These are phyloP conservation scores for Crithidia thermophila DNA, from an alignment of 208 protist genomes.

Conservation along the genomic window DNA sequence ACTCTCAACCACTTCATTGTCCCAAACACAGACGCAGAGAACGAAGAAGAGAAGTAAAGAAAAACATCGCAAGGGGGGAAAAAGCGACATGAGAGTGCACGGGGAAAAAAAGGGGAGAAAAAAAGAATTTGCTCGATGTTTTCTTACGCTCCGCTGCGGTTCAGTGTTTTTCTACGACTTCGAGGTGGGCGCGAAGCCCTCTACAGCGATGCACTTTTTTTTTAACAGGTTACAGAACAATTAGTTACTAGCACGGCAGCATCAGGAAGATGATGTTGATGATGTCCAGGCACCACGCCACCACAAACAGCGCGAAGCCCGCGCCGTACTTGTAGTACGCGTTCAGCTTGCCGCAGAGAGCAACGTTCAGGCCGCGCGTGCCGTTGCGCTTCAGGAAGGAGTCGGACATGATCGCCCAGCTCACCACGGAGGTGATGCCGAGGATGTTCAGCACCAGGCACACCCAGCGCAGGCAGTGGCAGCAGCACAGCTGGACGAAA, in stretches of 20 bases:
- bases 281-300: constrained; percentile 44
- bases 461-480: constrained; percentile 31
- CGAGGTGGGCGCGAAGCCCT: too few species aligned
- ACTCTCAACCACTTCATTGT: not conserved
- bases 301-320: constrained; percentile 39
- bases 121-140: not conserved
- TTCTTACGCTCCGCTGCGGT: too few species aligned
- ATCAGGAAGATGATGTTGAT: constrained; percentile 40
- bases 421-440: constrained; percentile 8
- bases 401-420: constrained; percentile 45
- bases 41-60: constrained; percentile 8
- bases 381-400: constrained; percentile 16
- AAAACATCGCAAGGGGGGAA: not conserved
- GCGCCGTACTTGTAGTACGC: constrained; percentile 19
- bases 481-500: constrained; percentile 38
- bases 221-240: constrained; percentile 2
- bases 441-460: constrained; percentile 30
- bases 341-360: constrained; percentile 16
- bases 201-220: not conserved
- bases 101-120: constrained; percentile 2
- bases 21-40: not conserved
- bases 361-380: not conserved
- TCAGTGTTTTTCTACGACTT: too few species aligned
- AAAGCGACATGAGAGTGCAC: not conserved
- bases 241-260: constrained; percentile 24